These are phyloP conservation scores for Eimeria zaria DNA, from an alignment of 169 alveolate species.

Conservation along the genomic window DNA sequence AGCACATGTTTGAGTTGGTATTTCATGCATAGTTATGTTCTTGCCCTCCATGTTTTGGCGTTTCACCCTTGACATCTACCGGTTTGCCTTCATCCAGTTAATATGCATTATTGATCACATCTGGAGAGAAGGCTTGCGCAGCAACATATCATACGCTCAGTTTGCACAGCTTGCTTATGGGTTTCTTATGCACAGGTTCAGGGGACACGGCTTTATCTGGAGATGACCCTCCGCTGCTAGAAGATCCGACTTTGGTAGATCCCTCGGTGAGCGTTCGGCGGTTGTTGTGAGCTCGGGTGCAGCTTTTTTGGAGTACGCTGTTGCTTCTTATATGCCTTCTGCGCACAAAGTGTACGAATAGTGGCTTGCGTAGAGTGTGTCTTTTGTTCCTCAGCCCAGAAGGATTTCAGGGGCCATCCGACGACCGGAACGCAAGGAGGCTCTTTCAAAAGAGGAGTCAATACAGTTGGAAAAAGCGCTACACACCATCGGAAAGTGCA, in stretches of 20 bases:
- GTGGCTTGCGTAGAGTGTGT: neutral
- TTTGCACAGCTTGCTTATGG: neutral
- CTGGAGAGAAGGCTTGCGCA: neutral
- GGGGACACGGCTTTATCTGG: slow-evolving; percentile 22
- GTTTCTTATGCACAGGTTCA: neutral
- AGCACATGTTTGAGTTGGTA: neutral
- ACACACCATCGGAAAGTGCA: slow-evolving; percentile 3
- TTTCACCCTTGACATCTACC: neutral
- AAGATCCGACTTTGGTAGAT: neutral
- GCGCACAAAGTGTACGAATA: neutral
- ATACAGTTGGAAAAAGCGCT: neutral
- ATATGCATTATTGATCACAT: neutral
- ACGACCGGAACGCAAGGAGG: neutral
- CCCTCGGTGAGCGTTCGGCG: neutral
- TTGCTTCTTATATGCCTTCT: neutral
- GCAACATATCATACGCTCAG: neutral
- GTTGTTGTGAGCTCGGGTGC: neutral
- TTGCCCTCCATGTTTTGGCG: neutral
- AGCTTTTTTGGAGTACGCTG: neutral
- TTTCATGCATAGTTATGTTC: neutral
- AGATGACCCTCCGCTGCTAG: neutral
- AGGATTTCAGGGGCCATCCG: neutral
- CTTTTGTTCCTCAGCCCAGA: neutral
- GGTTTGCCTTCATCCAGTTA: neutral
- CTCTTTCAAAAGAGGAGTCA: neutral